A percentile compares a stretch with the other conserved stretches of the same genome.
Evolutionary conservation across 208 protist species (phyloP).

Genomic region (Strigomonas culicis): DNA sequence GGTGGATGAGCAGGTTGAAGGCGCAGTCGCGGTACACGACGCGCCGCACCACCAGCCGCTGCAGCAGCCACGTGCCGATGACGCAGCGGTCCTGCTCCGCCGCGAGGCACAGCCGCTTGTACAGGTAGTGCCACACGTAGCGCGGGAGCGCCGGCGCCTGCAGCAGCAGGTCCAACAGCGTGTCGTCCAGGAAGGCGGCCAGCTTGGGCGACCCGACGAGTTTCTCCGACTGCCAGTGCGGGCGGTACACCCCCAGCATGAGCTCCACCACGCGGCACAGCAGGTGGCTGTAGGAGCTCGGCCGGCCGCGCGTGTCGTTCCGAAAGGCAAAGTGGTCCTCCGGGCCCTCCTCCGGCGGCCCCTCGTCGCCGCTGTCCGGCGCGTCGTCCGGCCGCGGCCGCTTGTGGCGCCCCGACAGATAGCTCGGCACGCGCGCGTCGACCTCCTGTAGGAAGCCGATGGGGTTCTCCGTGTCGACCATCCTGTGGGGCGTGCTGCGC

Average conservation of each 20-base stretch:
- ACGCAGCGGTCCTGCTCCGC: conserved; percentile 44
- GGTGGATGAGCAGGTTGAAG: conserved; percentile 61
- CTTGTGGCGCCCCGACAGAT: conserved; percentile 10
- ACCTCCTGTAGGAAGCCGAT: conserved; percentile 54
- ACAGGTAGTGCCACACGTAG: conserved; percentile 68
- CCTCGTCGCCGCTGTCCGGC: conserved; percentile 20
- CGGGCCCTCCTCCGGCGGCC: background rate
- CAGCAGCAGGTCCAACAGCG: conserved; percentile 62
- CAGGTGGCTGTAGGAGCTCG: conserved; percentile 72
- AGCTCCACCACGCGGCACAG: conserved; percentile 66
- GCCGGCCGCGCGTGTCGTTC: conserved; percentile 41
- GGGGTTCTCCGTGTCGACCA: conserved; percentile 62
- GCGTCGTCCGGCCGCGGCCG: conserved; percentile 25
- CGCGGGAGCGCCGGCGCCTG: conserved; percentile 66
- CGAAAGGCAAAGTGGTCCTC: conserved; percentile 31
- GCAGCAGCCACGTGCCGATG: conserved; percentile 56
- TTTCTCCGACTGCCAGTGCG: conserved; percentile 37
- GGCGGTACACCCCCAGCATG: conserved; percentile 39
- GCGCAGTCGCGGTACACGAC: conserved; percentile 50
- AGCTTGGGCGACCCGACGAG: no score
- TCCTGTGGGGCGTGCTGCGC: conserved; percentile 16
- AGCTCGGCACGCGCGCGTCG: conserved; percentile 19
- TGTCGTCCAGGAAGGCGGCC: conserved; percentile 18
- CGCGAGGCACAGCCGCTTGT: conserved; percentile 61
- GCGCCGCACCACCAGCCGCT: conserved; percentile 41